These are phyloP conservation scores for Cryptosporidium sp. DNA, from an alignment of 169 alveolate genomes.

Conservation along the genomic window DNA sequence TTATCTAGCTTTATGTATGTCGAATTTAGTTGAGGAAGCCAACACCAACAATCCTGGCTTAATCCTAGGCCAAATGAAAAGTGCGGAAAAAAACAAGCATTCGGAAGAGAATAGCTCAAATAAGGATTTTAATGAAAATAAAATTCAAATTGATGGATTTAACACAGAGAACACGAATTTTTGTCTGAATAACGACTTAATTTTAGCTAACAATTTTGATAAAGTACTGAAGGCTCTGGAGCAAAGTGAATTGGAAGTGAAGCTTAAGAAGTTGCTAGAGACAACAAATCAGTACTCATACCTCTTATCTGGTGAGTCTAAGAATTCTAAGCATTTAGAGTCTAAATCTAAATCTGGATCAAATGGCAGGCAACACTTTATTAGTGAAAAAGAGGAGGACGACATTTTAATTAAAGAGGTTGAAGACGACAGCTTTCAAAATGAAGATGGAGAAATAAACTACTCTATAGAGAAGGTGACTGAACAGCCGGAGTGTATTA, in stretches of 20 bases:
- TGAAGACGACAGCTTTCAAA: slow-evolving; percentile 20
- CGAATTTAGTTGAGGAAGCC: neutral
- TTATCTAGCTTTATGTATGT: slow-evolving; percentile 19
- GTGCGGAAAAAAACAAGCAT: neutral
- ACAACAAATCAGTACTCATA: slow-evolving; percentile 55
- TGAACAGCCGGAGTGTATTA: slow-evolving; percentile 73
- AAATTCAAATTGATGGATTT: neutral
- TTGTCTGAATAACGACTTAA: neutral
- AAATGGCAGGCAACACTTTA: slow-evolving; percentile 53
- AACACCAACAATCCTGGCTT: neutral
- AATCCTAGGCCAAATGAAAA: neutral
- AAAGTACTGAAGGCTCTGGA: neutral
- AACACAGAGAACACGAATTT: neutral
- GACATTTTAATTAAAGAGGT: slow-evolving; percentile 57
- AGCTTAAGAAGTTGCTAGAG: slow-evolving; percentile 37
- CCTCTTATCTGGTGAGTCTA: slow-evolving; percentile 40
- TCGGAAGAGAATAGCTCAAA: neutral
- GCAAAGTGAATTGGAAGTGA: slow-evolving; percentile 28
- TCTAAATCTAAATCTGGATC: neutral
- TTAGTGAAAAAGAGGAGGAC: slow-evolving; percentile 72
- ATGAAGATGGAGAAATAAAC: slow-evolving; percentile 1
- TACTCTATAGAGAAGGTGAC: slow-evolving; percentile 36
- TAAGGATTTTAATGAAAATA: neutral
- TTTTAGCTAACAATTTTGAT: neutral
- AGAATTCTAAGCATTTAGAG: neutral